These are phyloP conservation scores for Casaregolazyma suthepensis DNA, from an alignment of 1,139 yeast genomes.

Conservation along the genomic window DNA sequence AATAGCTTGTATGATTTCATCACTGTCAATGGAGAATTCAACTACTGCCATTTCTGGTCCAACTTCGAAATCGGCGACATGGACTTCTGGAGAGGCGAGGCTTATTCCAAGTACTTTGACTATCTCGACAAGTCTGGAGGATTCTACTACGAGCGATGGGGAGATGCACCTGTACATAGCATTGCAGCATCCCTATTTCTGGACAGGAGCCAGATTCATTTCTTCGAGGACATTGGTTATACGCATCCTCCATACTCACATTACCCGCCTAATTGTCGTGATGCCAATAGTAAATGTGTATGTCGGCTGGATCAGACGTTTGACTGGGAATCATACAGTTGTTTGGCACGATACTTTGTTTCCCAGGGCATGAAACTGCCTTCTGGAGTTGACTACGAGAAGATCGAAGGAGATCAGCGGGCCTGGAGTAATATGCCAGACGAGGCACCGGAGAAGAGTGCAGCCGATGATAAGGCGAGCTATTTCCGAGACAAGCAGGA, in stretches of 20 bases:
- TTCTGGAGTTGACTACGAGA: neutral
- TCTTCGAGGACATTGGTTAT: slow-evolving; percentile 79
- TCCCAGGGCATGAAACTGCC: slow-evolving; percentile 25
- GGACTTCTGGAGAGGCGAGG: slow-evolving; percentile 67
- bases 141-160: slow-evolving; percentile 89
- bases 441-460: neutral
- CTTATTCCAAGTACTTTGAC: slow-evolving; percentile 63
- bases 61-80: slow-evolving; percentile 77
- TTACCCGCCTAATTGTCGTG: slow-evolving; percentile 44
- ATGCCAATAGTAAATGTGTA: slow-evolving; percentile 35
- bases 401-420: neutral
- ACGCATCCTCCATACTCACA: slow-evolving; percentile 57
- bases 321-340: slow-evolving; percentile 81
- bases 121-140: slow-evolving; percentile 75
- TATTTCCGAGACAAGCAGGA: neutral
- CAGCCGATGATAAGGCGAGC: slow-evolving; percentile 2
- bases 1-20: slow-evolving; percentile 69
- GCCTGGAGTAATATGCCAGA: slow-evolving; percentile 3
- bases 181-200: slow-evolving; percentile 76
- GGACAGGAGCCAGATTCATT: slow-evolving; percentile 60
- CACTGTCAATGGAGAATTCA: slow-evolving; percentile 57
- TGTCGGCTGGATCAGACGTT: slow-evolving; percentile 58
- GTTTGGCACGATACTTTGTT: slow-evolving; percentile 65
- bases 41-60: slow-evolving; percentile 85
- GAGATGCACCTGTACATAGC: slow-evolving; percentile 88